A percentile compares a stretch with the other conserved stretches of the same genome.
These are phyloP conservation scores for Neobulgaria alba DNA, from an alignment of 2,329 filamentous ascomycete genomes.

Conservation along the genomic window DNA sequence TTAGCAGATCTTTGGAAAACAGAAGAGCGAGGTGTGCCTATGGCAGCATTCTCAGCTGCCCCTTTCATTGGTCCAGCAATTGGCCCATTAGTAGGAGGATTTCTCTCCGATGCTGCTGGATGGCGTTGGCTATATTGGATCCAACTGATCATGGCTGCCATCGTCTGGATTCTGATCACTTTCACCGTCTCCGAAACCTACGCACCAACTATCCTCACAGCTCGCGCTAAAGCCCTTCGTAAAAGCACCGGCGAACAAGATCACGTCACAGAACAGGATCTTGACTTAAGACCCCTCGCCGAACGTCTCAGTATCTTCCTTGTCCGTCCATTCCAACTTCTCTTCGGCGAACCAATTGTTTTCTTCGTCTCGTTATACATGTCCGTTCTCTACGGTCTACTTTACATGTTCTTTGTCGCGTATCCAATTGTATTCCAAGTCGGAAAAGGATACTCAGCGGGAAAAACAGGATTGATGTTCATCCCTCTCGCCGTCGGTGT, in stretches of 20 bases:
- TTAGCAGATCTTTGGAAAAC: constrained; percentile 77
- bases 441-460: constrained; percentile 69
- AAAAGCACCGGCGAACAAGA: constrained; percentile 56
- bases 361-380: constrained; percentile 79
- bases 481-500: constrained; percentile 76
- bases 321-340: constrained; percentile 73
- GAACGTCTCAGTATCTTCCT: constrained; percentile 69
- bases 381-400: constrained; percentile 60
- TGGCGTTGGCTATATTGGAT: constrained; percentile 89
- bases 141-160: constrained; percentile 64
- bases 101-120: constrained; percentile 56
- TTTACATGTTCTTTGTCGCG: constrained; percentile 34
- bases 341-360: constrained; percentile 78
- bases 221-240: constrained; percentile 63
- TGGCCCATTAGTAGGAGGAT: constrained; percentile 70
- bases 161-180: constrained; percentile 67
- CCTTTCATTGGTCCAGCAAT: constrained; percentile 77
- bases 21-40: constrained; percentile 76
- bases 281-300: constrained; percentile 60
- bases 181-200: constrained; percentile 92
- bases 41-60: constrained; percentile 77
- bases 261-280: constrained; percentile 72
- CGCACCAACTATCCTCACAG: constrained; percentile 65
- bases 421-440: constrained; percentile 60
- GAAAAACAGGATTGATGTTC: constrained; percentile 77